Evolutionary conservation across 192 early-diverging fungal species (phyloP), one percentile per base, ranked within the genome.

Genomic region (Entophlyctis helioformis): DNA sequence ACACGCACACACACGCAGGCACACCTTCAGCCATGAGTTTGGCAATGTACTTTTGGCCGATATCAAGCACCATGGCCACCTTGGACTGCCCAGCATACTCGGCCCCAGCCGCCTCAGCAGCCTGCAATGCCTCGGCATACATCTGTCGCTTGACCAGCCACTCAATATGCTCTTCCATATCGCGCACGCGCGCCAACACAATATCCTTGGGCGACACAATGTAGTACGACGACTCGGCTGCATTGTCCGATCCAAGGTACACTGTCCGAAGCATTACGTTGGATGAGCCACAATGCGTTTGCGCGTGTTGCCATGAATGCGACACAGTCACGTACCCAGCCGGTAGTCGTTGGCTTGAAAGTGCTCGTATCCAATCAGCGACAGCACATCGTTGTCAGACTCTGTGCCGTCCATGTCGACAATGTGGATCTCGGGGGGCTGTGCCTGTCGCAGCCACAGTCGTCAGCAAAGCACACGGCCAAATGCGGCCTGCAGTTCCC

Each of bases 321-420:
- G n/a, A n/a, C n/a, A n/a, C n/a, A n/a, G n/a, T 26, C 72, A 64
- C 51, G 67, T 67, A 35, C 84, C 87, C 42, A 98, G 71, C 18
- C 74, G 73, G 57, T 99, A 99, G 54, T 99, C 93, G 54, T 96
- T 94, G 32, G 91, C 82, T 57, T 89, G 85, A 54, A 89, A 88
- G 33, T 86, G 74, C 39, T 80, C 77, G 50, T 75, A 93, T 19
- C 91, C 89, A 48, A 83, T 68, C 10, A 97, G 49, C n/a, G 83
- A 67, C 29, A 99, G 51, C 5, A 83, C 85, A 51, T 99, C 96
- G 38, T 79, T 86, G 6, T 86, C 88, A 39, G 95, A 63, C 45
- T 91, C 84, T 38, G 88, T 82, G 35, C 89, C 86, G 28, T 75
- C 65, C 23, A 72, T 55, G 48, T 83, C 75, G 29, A 97, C 78